These are phyloP conservation scores for Spathaspora sp. DNA, from an alignment of 805 yeast species.

Conservation along the genomic window DNA sequence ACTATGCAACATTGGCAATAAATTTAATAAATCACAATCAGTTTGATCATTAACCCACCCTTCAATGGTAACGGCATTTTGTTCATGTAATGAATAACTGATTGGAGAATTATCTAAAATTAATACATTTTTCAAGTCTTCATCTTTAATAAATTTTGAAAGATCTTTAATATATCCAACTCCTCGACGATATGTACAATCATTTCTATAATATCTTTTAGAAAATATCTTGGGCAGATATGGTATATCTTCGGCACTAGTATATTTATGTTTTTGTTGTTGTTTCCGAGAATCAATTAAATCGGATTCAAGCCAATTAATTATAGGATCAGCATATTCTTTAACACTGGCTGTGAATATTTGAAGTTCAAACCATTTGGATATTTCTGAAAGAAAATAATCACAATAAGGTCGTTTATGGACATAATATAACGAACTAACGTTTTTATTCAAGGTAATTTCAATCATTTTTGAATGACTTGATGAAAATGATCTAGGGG, in stretches of 20 bases:
- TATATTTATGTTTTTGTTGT: conserved; percentile 2
- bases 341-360: conserved; percentile 92
- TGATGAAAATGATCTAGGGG: conserved; percentile 40
- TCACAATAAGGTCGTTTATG: conserved; percentile 92
- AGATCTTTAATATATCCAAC: conserved; percentile 71
- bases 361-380: conserved; percentile 84
- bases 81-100: conserved; percentile 77
- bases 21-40: conserved; percentile 75
- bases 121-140: conserved; percentile 64
- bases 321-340: conserved; percentile 96
- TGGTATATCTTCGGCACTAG: conserved; percentile 8
- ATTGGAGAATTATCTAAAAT: conserved; percentile 93
- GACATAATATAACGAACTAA: conserved; percentile 82
- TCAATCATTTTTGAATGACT: conserved; percentile 71
- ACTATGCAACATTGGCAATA: conserved; percentile 76
- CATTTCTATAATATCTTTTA: conserved; percentile 69
- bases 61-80: conserved; percentile 88
- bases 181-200: conserved; percentile 74
- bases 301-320: conserved; percentile 82
- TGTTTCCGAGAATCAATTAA: conserved; percentile 13
- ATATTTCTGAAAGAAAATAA: conserved; percentile 70
- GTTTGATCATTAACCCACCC: conserved; percentile 98
- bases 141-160: conserved; percentile 53
- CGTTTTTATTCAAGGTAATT: conserved; percentile 54
- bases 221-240: conserved; percentile 28